Percentiles rank a stretch among this genome's conserved stretches.
These are phyloP conservation scores for Pneumocystis carinii DNA, from an alignment of 1,139 yeast genomes.

Conservation along the genomic window DNA sequence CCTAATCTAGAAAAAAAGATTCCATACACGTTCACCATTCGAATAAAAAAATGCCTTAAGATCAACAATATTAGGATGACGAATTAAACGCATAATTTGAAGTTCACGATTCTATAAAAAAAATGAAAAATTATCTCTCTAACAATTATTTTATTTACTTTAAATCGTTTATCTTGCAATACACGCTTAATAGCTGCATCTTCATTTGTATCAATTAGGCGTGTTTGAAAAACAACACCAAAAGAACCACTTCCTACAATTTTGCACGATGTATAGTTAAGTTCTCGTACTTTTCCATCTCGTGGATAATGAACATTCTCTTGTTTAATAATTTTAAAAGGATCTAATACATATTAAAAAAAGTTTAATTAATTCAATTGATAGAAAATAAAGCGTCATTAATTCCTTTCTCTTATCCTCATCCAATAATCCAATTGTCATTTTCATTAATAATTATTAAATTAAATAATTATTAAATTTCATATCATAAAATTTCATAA, in stretches of 20 bases:
- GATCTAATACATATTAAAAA: slow-evolving; percentile 1
- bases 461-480: no score
- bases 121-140: not conserved
- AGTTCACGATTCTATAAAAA: slow-evolving; percentile 56
- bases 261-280: slow-evolving; percentile 57
- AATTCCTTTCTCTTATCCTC: no score
- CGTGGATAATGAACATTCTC: slow-evolving; percentile 66
- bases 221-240: slow-evolving; percentile 88
- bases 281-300: slow-evolving; percentile 45
- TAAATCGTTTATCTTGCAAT: slow-evolving; percentile 85
- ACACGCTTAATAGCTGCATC: slow-evolving; percentile 87
- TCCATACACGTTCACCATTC: slow-evolving; percentile 34
- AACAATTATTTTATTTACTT: slow-evolving; percentile 20
- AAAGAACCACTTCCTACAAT: slow-evolving; percentile 97
- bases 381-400: not conserved
- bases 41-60: slow-evolving; percentile 81
- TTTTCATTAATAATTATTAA: no score
- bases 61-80: slow-evolving; percentile 77
- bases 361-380: not conserved
- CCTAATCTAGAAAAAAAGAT: not conserved
- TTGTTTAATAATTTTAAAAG: slow-evolving; percentile 37
- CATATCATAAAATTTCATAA: no score
- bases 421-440: no score
- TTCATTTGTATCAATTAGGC: slow-evolving; percentile 43
- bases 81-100: slow-evolving; percentile 83